Evolutionary conservation across 208 protist genomes (phyloP), one percentile per base, ranked within the genome.

Genomic region (Leishmania tarentolae): DNA sequence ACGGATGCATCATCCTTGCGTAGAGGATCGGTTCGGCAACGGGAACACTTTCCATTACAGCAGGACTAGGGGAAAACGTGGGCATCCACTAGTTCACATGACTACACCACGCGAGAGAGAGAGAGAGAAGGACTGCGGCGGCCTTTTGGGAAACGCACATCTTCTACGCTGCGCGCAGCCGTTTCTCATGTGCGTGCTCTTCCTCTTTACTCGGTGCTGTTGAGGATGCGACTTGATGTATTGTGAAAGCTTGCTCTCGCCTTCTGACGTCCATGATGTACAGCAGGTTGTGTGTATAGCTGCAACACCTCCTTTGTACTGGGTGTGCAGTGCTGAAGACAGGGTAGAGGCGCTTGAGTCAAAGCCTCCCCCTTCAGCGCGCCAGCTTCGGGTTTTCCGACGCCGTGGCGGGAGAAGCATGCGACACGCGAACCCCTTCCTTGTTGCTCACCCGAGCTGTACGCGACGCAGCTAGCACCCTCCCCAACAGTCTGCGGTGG

Each of bases 231-330:
- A 50, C 28, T 53, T 28, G 69, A 15, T 28, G 69, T 53, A 50
- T 53, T 13, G 69, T 73, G 69, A 73, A 53, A 37, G 42, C 69
- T 73, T 28, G 46, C 28, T 28, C 44, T 73, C 44, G 15, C 17
- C 69, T 73, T 73, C 69, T 50, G 42, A 73, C 40, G 42, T 50
- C 28, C 44, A 73, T 73, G 42, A 44, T 31, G 69, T 35, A 44
- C 46, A 19, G 44, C 69, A 28, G 31, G 40, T 8, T 76, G 40
- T 82, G 71, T 21, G 24, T 57, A 63, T 52, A 70, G 21, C 28
- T 66, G 44, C 47, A 11, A 69, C 21, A 69, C 37, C 37, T 61
- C 40, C 50, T 28, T 13, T 40, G 66, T 52, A 28, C 53, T 44
- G 40, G 9, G 19, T 11, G 35, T 52, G 40, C 44, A 24, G 42